Conservation (phyloP, 306 rosid species). For the Pachyrhizus erosus region DNA sequence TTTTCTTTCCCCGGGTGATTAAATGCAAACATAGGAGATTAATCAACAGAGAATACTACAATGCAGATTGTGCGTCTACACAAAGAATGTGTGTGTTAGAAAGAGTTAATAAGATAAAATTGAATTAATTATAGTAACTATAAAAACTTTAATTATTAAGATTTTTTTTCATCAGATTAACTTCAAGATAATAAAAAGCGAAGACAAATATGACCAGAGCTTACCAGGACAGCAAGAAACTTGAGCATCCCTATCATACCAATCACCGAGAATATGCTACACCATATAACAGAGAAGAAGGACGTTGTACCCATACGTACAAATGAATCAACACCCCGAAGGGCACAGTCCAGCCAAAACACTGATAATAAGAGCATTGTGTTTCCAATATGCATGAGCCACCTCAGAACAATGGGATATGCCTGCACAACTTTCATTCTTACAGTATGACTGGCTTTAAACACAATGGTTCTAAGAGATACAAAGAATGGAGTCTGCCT, state of each 20-base stretch:
- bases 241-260: constrained; percentile 87
- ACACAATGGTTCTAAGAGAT: constrained; percentile 45
- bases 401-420: constrained; percentile 73
- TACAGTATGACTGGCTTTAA: constrained; percentile 48
- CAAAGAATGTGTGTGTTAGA: neutral
- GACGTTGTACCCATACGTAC: constrained; percentile 90
- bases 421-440: constrained; percentile 63
- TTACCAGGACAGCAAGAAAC: constrained; percentile 83
- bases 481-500: constrained; percentile 62
- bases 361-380: constrained; percentile 73
- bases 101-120: constrained; percentile 6
- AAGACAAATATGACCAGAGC: constrained; percentile 42
- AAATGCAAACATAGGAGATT: constrained; percentile 11
- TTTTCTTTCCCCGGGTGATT: constrained; percentile 12
- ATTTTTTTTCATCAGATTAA: neutral
- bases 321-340: constrained; percentile 90
- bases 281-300: constrained; percentile 95
- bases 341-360: constrained; percentile 82
- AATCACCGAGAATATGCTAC: constrained; percentile 77
- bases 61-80: neutral
- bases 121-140: constrained; percentile 3
- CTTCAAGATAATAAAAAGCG: constrained; percentile 19
- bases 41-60: constrained; percentile 27
- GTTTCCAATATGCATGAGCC: constrained; percentile 74
- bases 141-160: neutral